phyloP scores from a whole-genome alignment of 345 rosid species.

The Hibiscus mutabilis region DNA sequence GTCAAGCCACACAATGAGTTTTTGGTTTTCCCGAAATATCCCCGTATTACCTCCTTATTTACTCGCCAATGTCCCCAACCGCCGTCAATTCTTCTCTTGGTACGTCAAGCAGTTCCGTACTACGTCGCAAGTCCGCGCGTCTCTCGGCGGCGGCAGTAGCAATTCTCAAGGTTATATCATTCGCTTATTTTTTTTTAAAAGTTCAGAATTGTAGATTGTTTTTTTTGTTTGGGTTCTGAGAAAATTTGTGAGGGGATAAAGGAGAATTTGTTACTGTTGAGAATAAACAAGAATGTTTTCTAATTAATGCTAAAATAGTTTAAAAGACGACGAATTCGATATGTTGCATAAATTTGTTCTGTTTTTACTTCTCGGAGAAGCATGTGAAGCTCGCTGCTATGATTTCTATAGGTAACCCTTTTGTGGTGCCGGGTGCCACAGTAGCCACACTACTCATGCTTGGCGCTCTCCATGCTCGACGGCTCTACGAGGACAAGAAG shows the following conservation, averaged over 20 bases:
- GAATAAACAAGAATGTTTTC: background rate
- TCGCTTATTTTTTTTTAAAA: background rate
- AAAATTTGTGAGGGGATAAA: background rate
- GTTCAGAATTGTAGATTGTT: background rate
- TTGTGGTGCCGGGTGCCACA: slow-evolving; percentile 85
- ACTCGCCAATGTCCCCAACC: slow-evolving; percentile 23
- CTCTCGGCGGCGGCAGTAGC: slow-evolving; percentile 29
- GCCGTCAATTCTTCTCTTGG: slow-evolving; percentile 41
- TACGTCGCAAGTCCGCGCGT: slow-evolving; percentile 33
- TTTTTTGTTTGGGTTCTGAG: slow-evolving; percentile 1
- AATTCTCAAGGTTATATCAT: slow-evolving; percentile 45
- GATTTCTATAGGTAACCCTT: slow-evolving; percentile 45
- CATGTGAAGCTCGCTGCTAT: slow-evolving; percentile 9
- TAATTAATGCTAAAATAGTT: background rate
- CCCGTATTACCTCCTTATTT: slow-evolving; percentile 24
- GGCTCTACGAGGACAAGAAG: slow-evolving; percentile 86
- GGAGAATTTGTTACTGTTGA: background rate
- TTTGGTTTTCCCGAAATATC: slow-evolving; percentile 29
- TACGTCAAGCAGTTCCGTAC: slow-evolving; percentile 40
- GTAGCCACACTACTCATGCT: slow-evolving; percentile 90
- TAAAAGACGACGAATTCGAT: background rate
- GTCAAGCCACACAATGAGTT: slow-evolving; percentile 26
- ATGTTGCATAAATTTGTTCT: background rate
- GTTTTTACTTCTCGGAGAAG: background rate
- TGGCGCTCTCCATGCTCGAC: slow-evolving; percentile 90